Percentiles rank a stretch among this genome's conserved stretches.
phyloP scores from a whole-genome alignment of 148 eudicot species.

The Cornus controversa region DNA sequence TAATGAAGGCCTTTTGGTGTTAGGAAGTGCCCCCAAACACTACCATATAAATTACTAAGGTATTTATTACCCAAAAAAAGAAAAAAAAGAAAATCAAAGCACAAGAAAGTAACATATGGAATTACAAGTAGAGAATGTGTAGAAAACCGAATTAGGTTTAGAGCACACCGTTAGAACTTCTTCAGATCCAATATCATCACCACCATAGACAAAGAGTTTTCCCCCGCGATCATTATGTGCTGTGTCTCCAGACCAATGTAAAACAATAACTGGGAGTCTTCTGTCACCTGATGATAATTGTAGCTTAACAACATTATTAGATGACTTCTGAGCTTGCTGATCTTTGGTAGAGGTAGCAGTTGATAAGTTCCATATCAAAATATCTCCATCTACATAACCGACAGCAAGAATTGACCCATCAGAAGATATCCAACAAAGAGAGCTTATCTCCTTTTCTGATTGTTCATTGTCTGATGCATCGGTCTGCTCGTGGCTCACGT shows the following conservation, averaged over 20 bases:
- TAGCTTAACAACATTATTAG: slow-evolving; percentile 57
- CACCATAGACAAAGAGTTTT: slow-evolving; percentile 88
- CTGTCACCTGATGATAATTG: slow-evolving; percentile 70
- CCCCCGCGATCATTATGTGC: slow-evolving; percentile 47
- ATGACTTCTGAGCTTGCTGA: slow-evolving; percentile 45
- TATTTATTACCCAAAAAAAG: too few species aligned
- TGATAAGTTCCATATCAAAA: slow-evolving; percentile 78
- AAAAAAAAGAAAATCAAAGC: too few species aligned
- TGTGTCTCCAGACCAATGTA: slow-evolving; percentile 68
- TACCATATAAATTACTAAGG: too few species aligned
- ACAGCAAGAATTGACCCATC: slow-evolving; percentile 92
- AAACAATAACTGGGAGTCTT: slow-evolving; percentile 86
- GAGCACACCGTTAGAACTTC: slow-evolving; percentile 89
- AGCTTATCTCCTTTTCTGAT: slow-evolving; percentile 74
- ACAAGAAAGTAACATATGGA: too few species aligned
- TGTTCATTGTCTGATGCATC: slow-evolving; percentile 41
- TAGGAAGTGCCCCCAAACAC: too few species aligned
- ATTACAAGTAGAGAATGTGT: not conserved
- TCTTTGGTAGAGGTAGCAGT: slow-evolving; percentile 33
- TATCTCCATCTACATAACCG: slow-evolving; percentile 97
- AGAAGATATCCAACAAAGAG: slow-evolving; percentile 91
- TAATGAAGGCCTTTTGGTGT: too few species aligned
- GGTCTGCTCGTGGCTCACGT: slow-evolving; percentile 29
- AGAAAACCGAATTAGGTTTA: slow-evolving; percentile 9
- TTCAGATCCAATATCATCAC: slow-evolving; percentile 88